These are phyloP conservation scores for Hibiscus mutabilis DNA, from an alignment of 345 rosid genomes.

Conservation along the genomic window DNA sequence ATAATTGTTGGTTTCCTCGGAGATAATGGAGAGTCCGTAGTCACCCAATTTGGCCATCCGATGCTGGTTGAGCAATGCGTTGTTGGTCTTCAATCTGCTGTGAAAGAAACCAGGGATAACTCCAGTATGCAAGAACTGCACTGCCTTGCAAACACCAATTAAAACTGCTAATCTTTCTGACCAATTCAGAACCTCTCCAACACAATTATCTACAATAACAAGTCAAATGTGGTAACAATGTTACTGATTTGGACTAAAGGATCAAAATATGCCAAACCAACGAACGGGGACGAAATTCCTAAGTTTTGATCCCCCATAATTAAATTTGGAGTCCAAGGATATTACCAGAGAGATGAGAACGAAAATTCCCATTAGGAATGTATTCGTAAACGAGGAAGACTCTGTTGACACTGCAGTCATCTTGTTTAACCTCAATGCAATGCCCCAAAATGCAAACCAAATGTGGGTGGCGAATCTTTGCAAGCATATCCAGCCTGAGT, in stretches of 20 bases:
- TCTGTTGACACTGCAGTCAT: constrained; percentile 36
- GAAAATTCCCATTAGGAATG: constrained; percentile 60
- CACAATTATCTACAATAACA: not conserved
- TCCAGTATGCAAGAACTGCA: not conserved
- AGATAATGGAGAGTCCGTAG: not conserved
- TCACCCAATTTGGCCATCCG: not conserved
- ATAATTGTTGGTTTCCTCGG: not conserved
- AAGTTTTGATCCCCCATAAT: too few species aligned
- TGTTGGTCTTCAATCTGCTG: not conserved
- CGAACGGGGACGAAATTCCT: not conserved
- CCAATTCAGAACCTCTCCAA: not conserved
- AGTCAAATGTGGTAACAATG: too few species aligned
- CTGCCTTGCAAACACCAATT: not conserved
- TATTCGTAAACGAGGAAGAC: constrained; percentile 78
- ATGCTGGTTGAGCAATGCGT: not conserved
- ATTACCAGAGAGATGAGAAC: constrained; percentile 65
- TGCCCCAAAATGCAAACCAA: constrained; percentile 81
- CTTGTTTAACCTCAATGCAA: constrained; percentile 48
- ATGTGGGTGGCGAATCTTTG: constrained; percentile 90
- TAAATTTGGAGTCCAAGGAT: not conserved
- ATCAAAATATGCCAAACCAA: not conserved
- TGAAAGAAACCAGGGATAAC: not conserved
- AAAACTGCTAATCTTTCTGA: not conserved
- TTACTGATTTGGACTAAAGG: too few species aligned
- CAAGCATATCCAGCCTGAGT: constrained; percentile 60